Conservation (phyloP, 2,329 filamentous ascomycete species). For the Venturia oleaginea region DNA sequence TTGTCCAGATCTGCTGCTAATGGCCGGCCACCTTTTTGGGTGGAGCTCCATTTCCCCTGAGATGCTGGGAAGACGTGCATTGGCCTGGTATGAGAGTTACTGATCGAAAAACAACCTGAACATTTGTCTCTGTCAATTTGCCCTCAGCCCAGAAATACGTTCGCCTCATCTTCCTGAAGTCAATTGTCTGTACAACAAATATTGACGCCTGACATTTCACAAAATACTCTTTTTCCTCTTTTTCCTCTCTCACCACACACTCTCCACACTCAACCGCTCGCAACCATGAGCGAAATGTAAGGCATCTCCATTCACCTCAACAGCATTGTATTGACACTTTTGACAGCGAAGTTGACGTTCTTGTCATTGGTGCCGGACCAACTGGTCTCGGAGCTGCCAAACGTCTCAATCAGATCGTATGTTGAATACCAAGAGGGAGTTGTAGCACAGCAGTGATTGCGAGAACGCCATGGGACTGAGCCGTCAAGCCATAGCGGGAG, state of each 20-base stretch:
- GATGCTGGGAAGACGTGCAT: background rate
- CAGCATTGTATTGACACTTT: background rate
- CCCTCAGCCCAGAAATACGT: background rate
- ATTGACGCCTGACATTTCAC: no score
- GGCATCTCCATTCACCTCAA: background rate
- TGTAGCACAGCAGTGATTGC: background rate
- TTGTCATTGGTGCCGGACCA: conserved; percentile 95
- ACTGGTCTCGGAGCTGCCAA: conserved; percentile 97
- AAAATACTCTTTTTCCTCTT: no score
- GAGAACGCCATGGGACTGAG: conserved; percentile 16
- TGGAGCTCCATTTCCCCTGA: background rate
- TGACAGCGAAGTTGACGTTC: conserved; percentile 79
- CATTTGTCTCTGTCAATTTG: background rate
- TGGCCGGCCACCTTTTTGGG: background rate
- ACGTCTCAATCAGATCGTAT: conserved; percentile 90
- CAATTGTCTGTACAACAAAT: background rate
- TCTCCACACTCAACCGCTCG: background rate
- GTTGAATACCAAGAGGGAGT: conserved; percentile 23
- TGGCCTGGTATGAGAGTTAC: background rate
- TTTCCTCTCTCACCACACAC: background rate
- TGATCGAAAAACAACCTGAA: background rate
- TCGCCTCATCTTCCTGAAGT: background rate
- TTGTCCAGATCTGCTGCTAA: background rate
- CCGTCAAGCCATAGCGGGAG: conserved; percentile 12
- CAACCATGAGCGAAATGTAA: conserved; percentile 3